Evolutionary conservation across 2,329 filamentous ascomycete genomes (phyloP).

Genomic region (Colletotrichum sp.): DNA sequence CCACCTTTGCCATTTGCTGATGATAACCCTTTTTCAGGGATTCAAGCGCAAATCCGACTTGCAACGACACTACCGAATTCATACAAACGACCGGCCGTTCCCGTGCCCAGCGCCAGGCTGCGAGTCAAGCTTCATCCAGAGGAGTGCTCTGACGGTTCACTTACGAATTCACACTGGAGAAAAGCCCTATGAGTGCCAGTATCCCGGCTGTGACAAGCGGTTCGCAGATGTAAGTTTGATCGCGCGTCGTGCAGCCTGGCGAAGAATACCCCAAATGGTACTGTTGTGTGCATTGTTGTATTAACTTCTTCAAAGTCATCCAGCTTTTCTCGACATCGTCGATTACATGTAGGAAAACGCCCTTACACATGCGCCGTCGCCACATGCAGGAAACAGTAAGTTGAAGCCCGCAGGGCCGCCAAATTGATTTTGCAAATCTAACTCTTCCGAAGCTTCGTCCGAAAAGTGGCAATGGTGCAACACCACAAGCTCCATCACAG

Average conservation of each 20-base stretch:
- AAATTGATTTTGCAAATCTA: neutral
- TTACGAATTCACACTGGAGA: constrained; percentile 74
- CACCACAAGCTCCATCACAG: neutral
- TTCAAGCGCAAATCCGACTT: constrained; percentile 77
- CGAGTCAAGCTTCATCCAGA: constrained; percentile 74
- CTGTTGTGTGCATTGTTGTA: rapidly evolving
- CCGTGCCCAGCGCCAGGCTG: constrained; percentile 64
- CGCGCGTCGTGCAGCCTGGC: neutral
- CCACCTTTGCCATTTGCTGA: constrained; percentile 3
- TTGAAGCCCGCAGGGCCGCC: neutral
- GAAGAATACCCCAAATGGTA: rapidly evolving
- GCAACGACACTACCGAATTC: constrained; percentile 73
- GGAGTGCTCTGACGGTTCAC: constrained; percentile 73
- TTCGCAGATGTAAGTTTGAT: constrained; percentile 67
- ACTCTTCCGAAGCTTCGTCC: neutral
- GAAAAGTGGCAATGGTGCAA: neutral
- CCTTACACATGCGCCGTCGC: neutral
- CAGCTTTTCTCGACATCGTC: neutral
- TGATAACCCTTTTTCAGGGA: constrained; percentile 48
- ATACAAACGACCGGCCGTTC: constrained; percentile 74
- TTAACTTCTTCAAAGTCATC: neutral
- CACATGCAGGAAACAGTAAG: neutral
- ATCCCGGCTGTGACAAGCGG: constrained; percentile 68
- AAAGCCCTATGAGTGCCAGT: constrained; percentile 73
- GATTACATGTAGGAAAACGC: neutral